phyloP scores from a whole-genome alignment of 2,329 filamentous ascomycete species.

The Aspergillus sp. region DNA sequence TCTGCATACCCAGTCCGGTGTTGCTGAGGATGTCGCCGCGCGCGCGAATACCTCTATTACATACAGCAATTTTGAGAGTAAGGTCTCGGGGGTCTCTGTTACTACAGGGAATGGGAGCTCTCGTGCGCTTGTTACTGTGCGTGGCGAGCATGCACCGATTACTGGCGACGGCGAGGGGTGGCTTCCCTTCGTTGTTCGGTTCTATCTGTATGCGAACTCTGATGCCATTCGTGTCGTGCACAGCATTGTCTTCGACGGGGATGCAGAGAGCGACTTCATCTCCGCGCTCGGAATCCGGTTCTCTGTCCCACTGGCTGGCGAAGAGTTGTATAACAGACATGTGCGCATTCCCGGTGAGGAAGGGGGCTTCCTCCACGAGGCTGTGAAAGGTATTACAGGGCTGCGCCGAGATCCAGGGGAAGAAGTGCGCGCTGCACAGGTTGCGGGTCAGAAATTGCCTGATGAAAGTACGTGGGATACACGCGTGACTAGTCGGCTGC shows the following conservation, averaged over 20 bases:
- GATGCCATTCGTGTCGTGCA: conserved; percentile 57
- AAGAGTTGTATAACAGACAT: conserved; percentile 60
- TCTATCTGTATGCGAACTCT: conserved; percentile 60
- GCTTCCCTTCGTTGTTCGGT: conserved; percentile 57
- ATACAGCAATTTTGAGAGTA: conserved; percentile 50
- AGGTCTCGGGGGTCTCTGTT: conserved; percentile 53
- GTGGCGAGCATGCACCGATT: conserved; percentile 38
- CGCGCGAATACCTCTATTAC: conserved; percentile 39
- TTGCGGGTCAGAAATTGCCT: conserved; percentile 30
- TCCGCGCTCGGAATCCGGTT: conserved; percentile 42
- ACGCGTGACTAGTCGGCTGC: conserved; percentile 48
- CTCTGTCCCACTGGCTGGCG: conserved; percentile 51
- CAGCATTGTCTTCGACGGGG: conserved; percentile 57
- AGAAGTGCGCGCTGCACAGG: conserved; percentile 46
- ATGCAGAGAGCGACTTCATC: conserved; percentile 53
- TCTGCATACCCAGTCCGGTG: conserved; percentile 52
- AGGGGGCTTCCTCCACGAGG: conserved; percentile 58
- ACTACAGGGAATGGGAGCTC: conserved; percentile 37
- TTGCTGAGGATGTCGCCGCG: conserved; percentile 42
- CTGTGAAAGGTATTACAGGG: conserved; percentile 61
- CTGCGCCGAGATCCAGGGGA: conserved; percentile 52
- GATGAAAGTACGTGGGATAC: conserved; percentile 35
- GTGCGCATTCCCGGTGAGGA: conserved; percentile 57
- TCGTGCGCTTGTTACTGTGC: conserved; percentile 50
- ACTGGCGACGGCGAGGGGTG: conserved; percentile 45